Evolutionary conservation across 495 filamentous ascomycete genomes (phyloP).

Genomic region (Lepidopterella palustris): DNA sequence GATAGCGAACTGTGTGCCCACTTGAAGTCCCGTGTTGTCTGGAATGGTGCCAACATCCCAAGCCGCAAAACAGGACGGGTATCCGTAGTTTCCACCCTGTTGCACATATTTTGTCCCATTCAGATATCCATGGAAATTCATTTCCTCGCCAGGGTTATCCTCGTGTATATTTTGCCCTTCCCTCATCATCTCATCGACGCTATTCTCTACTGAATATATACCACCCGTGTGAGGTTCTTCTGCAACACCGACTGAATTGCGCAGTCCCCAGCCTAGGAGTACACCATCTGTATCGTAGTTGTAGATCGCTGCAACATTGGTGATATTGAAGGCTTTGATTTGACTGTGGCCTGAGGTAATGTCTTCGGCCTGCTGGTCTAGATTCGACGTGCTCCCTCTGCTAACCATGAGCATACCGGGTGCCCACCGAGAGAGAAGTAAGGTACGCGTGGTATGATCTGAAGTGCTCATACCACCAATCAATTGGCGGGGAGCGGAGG

Average conservation of each 20-base stretch:
- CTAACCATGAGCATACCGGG: conserved; percentile 53
- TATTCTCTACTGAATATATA: conserved; percentile 69
- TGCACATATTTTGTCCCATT: conserved; percentile 38
- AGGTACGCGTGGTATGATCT: conserved; percentile 55
- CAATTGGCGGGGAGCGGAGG: conserved; percentile 40
- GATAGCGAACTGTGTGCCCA: conserved; percentile 48
- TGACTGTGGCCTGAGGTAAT: conserved; percentile 52
- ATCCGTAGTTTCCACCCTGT: conserved; percentile 56
- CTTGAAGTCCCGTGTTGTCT: conserved; percentile 37
- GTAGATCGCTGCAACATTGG: conserved; percentile 38
- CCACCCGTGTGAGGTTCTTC: conserved; percentile 49
- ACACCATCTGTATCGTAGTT: conserved; percentile 46
- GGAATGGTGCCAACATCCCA: conserved; percentile 52
- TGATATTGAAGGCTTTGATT: conserved; percentile 58
- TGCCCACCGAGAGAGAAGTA: conserved; percentile 49
- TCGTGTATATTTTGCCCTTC: conserved; percentile 54
- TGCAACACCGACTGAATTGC: conserved; percentile 63
- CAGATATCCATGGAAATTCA: conserved; percentile 64
- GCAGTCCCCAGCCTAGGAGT: conserved; percentile 62
- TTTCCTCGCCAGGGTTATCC: conserved; percentile 67
- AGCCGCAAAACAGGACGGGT: conserved; percentile 60
- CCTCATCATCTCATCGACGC: conserved; percentile 55
- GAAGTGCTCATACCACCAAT: conserved; percentile 52
- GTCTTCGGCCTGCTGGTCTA: conserved; percentile 47
- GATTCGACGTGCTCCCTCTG: conserved; percentile 54